These are phyloP conservation scores for Candida dubliniensis DNA, from an alignment of 1,139 yeast species.

Conservation along the genomic window DNA sequence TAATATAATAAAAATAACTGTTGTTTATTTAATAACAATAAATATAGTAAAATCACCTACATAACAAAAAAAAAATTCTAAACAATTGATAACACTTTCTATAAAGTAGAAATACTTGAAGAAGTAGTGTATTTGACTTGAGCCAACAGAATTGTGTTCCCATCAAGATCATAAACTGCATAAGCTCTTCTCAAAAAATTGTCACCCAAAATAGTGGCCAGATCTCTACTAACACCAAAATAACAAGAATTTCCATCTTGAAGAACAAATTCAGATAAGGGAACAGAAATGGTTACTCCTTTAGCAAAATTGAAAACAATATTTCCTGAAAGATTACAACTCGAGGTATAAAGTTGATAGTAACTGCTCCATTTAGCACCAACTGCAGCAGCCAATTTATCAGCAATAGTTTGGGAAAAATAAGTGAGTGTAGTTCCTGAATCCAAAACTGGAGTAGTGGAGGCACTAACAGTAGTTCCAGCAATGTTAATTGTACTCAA, in stretches of 20 bases:
- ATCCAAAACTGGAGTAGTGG: constrained; percentile 17
- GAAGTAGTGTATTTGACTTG: constrained; percentile 22
- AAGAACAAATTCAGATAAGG: constrained; percentile 21
- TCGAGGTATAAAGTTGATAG: constrained; percentile 5
- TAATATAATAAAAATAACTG: too few relatives aligned
- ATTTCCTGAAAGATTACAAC: constrained; percentile 9
- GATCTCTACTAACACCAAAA: constrained; percentile 9
- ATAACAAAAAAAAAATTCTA: too few relatives aligned
- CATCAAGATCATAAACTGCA: constrained; percentile 29
- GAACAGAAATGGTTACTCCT: constrained; percentile 32
- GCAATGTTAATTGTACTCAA: constrained; percentile 8
- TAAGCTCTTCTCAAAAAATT: constrained; percentile 33
- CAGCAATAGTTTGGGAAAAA: constrained; percentile 20
- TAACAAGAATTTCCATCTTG: constrained; percentile 9
- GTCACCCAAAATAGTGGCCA: constrained; percentile 25
- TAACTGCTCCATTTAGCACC: constrained; percentile 22
- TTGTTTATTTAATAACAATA: too few relatives aligned
- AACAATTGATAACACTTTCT: not conserved
- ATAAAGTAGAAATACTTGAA: constrained; percentile 7
- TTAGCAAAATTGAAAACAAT: constrained; percentile 25
- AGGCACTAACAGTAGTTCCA: constrained; percentile 1
- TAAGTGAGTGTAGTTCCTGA: constrained; percentile 32
- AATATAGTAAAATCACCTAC: too few relatives aligned
- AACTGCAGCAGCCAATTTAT: constrained; percentile 13
- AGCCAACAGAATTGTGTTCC: constrained; percentile 24